phyloP scores from a whole-genome alignment of 106 monocot species.

The Acanthochlamys bracteata region DNA sequence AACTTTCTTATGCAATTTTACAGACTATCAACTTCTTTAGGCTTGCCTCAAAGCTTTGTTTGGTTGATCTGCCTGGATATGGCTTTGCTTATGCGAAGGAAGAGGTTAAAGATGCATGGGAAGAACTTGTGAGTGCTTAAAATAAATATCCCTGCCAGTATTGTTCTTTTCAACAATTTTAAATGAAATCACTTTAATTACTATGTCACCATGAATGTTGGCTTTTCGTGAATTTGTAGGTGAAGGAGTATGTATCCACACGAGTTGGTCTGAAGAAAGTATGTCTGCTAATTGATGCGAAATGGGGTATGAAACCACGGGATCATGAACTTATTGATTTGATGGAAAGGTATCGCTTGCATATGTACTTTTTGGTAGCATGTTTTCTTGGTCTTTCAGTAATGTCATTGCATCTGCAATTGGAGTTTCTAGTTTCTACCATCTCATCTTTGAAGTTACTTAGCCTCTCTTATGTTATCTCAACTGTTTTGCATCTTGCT shows the following conservation, averaged over 20 bases:
- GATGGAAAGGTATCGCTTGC: constrained; percentile 74
- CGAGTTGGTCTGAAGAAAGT: constrained; percentile 72
- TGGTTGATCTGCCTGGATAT: constrained; percentile 99
- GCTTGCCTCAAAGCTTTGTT: constrained; percentile 78
- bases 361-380: too few species aligned
- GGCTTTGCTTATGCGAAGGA: constrained; percentile 99
- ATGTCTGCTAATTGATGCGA: constrained; percentile 93
- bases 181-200: not conserved
- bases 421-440: too few species aligned
- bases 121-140: constrained; percentile 89
- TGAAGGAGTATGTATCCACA: constrained; percentile 94
- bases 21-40: constrained; percentile 96
- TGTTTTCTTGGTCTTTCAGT: too few species aligned
- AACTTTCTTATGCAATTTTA: constrained; percentile 12
- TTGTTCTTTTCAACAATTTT: too few species aligned
- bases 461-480: too few species aligned
- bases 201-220: not conserved
- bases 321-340: constrained; percentile 89
- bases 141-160: too few species aligned
- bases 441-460: too few species aligned
- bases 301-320: constrained; percentile 95
- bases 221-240: constrained; percentile 26
- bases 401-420: too few species aligned
- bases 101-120: constrained; percentile 94
- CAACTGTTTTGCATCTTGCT: too few species aligned